A percentile compares a stretch with the other conserved stretches of the same genome.
These are phyloP conservation scores for Castanospermum australe DNA, from an alignment of 306 rosid species.

Conservation along the genomic window DNA sequence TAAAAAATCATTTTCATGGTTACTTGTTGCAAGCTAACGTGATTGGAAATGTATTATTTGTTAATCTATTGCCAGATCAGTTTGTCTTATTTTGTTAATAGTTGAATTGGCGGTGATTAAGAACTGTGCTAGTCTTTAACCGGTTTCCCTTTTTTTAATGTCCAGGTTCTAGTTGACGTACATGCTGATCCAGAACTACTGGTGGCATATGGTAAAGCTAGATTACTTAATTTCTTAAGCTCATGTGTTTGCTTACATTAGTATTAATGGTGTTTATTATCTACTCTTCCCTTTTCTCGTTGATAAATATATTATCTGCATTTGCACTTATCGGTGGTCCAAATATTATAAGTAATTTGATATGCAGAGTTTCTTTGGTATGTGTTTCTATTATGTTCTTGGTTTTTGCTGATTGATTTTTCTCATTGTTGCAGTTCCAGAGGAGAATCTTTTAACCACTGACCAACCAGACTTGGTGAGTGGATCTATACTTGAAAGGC, in stretches of 20 bases:
- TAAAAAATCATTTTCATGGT: conserved; percentile 6
- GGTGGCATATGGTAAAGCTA: conserved; percentile 80
- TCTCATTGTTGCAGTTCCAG: conserved; percentile 65
- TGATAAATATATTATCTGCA: not conserved
- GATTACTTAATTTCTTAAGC: conserved; percentile 15
- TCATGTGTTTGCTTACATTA: conserved; percentile 7
- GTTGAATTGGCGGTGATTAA: not conserved
- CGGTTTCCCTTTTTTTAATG: conserved; percentile 20
- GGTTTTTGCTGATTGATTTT: conserved; percentile 22
- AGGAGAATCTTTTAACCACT: conserved; percentile 73
- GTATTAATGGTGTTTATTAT: not conserved
- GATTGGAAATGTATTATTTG: conserved; percentile 17
- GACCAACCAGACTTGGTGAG: conserved; percentile 73
- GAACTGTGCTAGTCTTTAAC: conserved; percentile 6
- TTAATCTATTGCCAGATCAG: not conserved
- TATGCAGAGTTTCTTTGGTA: not conserved
- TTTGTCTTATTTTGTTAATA: not conserved
- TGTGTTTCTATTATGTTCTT: conserved; percentile 1
- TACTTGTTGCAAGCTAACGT: not conserved
- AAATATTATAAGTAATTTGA: conserved; percentile 7
- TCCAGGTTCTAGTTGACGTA: conserved; percentile 83
- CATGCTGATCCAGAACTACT: conserved; percentile 78
- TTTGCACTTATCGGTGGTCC: not conserved
- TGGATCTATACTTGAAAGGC: not conserved
- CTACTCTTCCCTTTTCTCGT: not conserved